A percentile compares a stretch with the other conserved stretches of the same genome.
phyloP scores from a whole-genome alignment of 768 basidiomycete genomes.

The Termitomyces sp. region DNA sequence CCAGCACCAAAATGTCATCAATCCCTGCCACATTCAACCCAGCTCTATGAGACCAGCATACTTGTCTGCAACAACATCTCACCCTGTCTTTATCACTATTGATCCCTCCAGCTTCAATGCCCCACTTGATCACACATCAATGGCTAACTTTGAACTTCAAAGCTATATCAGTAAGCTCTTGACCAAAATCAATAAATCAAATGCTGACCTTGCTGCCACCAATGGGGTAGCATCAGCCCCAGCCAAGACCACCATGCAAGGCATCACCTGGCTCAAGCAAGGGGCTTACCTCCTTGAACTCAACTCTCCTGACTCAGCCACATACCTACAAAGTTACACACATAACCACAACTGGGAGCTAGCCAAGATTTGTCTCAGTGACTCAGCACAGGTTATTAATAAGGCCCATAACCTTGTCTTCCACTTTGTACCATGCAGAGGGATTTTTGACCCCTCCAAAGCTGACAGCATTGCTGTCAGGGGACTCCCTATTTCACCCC shows the following conservation, averaged over 20 bases:
- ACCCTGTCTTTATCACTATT: background rate
- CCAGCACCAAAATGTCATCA: background rate
- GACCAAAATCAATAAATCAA: background rate
- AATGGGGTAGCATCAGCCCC: background rate
- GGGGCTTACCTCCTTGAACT: background rate
- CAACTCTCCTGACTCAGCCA: too few relatives aligned
- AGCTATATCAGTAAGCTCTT: background rate
- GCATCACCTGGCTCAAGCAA: background rate
- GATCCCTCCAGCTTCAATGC: background rate
- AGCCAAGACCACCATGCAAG: background rate
- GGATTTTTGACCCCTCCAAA: background rate
- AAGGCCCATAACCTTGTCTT: background rate
- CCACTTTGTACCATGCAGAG: background rate
- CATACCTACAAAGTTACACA: too few relatives aligned
- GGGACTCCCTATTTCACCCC: too few relatives aligned
- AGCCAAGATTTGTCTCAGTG: background rate
- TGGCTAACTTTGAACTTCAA: background rate
- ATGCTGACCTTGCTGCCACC: background rate
- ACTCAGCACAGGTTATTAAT: background rate
- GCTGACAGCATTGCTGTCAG: background rate
- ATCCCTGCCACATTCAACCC: background rate
- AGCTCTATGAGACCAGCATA: background rate
- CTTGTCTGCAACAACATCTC: background rate
- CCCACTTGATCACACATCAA: background rate
- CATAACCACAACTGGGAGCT: background rate